Conservation (phyloP, 176 grass and related monocot species). For the Phyllostachys edulis region DNA sequence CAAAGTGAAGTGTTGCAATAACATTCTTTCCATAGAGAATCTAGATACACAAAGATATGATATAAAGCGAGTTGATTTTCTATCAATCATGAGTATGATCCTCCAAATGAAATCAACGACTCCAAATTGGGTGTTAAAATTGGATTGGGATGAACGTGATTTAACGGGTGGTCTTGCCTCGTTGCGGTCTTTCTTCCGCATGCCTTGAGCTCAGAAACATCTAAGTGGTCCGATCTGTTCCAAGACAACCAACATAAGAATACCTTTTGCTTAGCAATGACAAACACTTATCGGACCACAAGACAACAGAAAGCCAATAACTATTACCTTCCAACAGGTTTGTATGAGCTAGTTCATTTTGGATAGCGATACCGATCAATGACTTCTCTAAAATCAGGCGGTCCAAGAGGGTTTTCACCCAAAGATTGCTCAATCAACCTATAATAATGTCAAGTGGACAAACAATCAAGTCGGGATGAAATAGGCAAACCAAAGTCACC, state of each 20-base stretch:
- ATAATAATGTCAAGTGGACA: background rate
- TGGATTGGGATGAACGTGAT: constrained; percentile 49
- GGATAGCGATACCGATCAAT: constrained; percentile 63
- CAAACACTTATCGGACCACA: background rate
- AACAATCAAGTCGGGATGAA: background rate
- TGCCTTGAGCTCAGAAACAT: constrained; percentile 74
- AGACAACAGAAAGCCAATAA: background rate
- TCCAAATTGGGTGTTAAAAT: constrained; percentile 19
- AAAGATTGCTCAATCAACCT: constrained; percentile 96
- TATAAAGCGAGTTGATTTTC: constrained; percentile 20
- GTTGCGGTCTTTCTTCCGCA: constrained; percentile 72
- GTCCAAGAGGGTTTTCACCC: constrained; percentile 75
- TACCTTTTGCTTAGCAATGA: background rate
- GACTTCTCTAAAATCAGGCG: constrained; percentile 74
- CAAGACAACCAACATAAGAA: constrained; percentile 29
- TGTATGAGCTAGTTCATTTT: constrained; percentile 50
- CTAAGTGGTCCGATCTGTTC: constrained; percentile 56
- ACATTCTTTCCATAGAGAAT: background rate
- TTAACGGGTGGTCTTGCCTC: constrained; percentile 47
- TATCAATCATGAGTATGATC: constrained; percentile 2
- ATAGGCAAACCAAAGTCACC: constrained; percentile 10
- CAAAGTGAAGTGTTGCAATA: constrained; percentile 7
- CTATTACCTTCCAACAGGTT: constrained; percentile 79
- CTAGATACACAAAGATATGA: background rate
- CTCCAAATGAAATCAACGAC: constrained; percentile 12